phyloP scores from a whole-genome alignment of 306 rosid species.

The Quercus wislizeni region DNA sequence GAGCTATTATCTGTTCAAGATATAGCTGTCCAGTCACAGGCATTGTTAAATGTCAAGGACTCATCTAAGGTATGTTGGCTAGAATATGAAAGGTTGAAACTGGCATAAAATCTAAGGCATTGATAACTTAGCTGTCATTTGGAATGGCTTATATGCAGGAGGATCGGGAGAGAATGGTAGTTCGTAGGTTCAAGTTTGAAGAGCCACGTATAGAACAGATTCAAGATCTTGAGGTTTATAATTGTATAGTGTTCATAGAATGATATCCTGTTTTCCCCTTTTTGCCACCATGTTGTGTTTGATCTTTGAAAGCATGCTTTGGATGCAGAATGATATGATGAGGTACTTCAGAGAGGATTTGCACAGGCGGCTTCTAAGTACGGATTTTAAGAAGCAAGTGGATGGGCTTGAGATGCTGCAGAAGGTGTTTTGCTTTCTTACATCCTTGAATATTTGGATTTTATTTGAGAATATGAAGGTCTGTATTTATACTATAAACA shows the following conservation, averaged over 20 bases:
- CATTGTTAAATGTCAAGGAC: constrained; percentile 82
- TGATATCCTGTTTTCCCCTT: constrained; percentile 3
- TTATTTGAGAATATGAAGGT: constrained; percentile 8
- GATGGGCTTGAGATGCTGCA: constrained; percentile 96
- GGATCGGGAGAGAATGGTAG: constrained; percentile 89
- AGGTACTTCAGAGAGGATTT: constrained; percentile 95
- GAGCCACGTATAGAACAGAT: constrained; percentile 92
- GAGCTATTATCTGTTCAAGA: constrained; percentile 72
- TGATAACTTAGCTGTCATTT: constrained; percentile 4
- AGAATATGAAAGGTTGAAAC: neutral
- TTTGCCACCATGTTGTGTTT: constrained; percentile 13
- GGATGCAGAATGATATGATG: constrained; percentile 84
- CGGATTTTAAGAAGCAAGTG: constrained; percentile 96
- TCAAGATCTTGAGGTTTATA: constrained; percentile 94
- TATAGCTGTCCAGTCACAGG: constrained; percentile 74
- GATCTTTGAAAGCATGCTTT: constrained; percentile 16
- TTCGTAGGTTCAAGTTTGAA: constrained; percentile 89
- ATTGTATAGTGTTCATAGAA: neutral
- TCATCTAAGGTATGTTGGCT: constrained; percentile 77
- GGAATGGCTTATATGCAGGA: constrained; percentile 53
- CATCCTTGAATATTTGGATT: neutral
- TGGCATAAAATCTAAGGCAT: constrained; percentile 1
- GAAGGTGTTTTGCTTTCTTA: constrained; percentile 52
- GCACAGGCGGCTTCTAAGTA: constrained; percentile 85
- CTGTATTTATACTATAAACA: constrained; percentile 8